These are phyloP conservation scores for Neoboletus brunneissimus DNA, from an alignment of 768 basidiomycete species.

Conservation along the genomic window DNA sequence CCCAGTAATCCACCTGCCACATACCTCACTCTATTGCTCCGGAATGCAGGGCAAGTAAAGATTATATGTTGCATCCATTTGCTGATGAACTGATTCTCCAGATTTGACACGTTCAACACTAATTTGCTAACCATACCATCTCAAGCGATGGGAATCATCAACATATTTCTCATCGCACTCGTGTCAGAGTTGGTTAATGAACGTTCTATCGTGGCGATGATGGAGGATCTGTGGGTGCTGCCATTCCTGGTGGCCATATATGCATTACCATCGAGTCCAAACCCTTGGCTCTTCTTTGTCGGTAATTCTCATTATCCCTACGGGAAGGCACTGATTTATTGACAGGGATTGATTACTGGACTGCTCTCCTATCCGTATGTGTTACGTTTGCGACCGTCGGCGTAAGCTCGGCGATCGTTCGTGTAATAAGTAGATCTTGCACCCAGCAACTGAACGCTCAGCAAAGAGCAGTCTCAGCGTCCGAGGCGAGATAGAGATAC, in stretches of 20 bases:
- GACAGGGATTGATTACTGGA: slow-evolving; percentile 42
- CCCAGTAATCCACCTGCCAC: slow-evolving; percentile 46
- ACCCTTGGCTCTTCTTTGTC: slow-evolving; percentile 55
- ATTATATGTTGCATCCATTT: neutral
- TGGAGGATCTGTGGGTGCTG: slow-evolving; percentile 56
- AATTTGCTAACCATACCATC: slow-evolving; percentile 62
- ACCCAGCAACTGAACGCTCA: no score
- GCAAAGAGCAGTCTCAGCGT: no score
- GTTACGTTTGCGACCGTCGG: no score
- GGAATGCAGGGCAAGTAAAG: slow-evolving; percentile 44
- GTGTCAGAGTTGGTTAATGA: slow-evolving; percentile 53
- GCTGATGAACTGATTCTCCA: slow-evolving; percentile 14
- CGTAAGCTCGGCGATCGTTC: no score
- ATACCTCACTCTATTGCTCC: slow-evolving; percentile 59
- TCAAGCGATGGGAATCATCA: slow-evolving; percentile 47
- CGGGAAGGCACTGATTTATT: neutral
- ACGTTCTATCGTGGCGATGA: slow-evolving; percentile 51
- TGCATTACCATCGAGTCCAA: slow-evolving; percentile 43
- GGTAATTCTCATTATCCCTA: slow-evolving; percentile 7
- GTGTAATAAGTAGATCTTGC: no score
- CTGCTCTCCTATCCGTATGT: slow-evolving; percentile 45
- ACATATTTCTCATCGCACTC: slow-evolving; percentile 49
- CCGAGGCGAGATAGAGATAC: no score
- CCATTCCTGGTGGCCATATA: slow-evolving; percentile 60
- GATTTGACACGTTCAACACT: slow-evolving; percentile 57